Conservation (phyloP, 768 basidiomycete species). For the Fomitopsis serialis region DNA sequence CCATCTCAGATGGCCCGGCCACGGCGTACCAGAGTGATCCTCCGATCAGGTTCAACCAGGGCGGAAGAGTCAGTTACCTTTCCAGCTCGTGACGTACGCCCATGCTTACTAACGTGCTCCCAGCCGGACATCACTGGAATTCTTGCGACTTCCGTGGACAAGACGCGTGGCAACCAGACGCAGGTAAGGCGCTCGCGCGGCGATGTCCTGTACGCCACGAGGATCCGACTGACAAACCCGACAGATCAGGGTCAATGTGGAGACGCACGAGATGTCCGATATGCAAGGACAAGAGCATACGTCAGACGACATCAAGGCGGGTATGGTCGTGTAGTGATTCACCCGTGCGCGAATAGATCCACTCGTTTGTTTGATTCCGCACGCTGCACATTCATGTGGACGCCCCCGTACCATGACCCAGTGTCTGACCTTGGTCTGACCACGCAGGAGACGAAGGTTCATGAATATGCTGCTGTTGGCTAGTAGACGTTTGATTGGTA, state of each 20-base stretch:
- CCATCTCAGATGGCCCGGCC: neutral
- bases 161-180: neutral
- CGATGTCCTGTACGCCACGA: too few relatives aligned
- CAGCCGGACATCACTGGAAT: neutral
- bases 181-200: neutral
- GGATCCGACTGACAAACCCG: neutral
- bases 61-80: neutral
- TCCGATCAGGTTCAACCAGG: neutral
- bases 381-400: too few relatives aligned
- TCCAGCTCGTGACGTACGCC: neutral
- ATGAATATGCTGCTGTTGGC: too few relatives aligned
- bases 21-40: neutral
- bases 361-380: too few relatives aligned
- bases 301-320: neutral
- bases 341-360: too few relatives aligned
- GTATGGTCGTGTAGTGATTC: neutral
- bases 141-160: neutral
- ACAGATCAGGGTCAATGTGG: neutral
- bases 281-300: neutral
- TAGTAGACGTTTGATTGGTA: too few relatives aligned
- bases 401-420: too few relatives aligned
- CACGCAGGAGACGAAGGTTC: too few relatives aligned
- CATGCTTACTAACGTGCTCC: neutral
- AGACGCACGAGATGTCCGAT: neutral
- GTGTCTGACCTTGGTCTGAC: too few relatives aligned